Base-by-base conservation (phyloP, 495 filamentous ascomycete genomes). In the Talaromyces nanjingensis region DNA sequence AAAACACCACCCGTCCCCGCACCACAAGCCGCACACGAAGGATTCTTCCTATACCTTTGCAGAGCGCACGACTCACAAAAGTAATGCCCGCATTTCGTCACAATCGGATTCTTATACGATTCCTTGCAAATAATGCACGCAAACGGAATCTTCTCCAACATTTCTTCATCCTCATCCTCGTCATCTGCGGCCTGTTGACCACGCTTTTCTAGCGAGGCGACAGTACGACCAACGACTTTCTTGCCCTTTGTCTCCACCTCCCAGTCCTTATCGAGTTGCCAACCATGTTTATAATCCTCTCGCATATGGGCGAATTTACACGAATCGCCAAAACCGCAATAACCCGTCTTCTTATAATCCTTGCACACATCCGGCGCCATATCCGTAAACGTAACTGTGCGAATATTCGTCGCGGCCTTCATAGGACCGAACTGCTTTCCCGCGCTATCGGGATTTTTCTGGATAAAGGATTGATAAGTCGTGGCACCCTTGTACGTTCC, bases 341-440 rank as follows among this genome's bases (percentile, higher is more conserved):
- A 92, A 3, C 92, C 92, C 0, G 91, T 96, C 66, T 91, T 84
- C 66, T 96, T 96, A 73, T 91, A 96, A 73, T 98, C 94, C 73
- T 97, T 98, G 73, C 94, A 98, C 14, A 96, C 91, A 69, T 97
- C 93, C 0, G 96, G 93, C 29, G 91, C 88, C 74, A 90, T 97
- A 69, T 98, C 94, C 39, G 86, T 96, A 16, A 92, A 84, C 0
- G 92, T 98, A 60, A 96, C 88, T 2, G 90, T 97, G 31, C 94
- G 87, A 47, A 98, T 87, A 68, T 98, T 97, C 0, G 91, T 91
- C 3, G 93, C 82, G 18, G 92, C 90, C 70, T 96, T 96, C 45
- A 96, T 81, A 0, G 94, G 96, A 2, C 96, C 94, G 14, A 96
- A 87, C 49, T 82, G 77, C 54, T 87, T 83, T 6, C 72, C 76